Percentiles rank a stretch among this genome's conserved stretches.
Conservation (phyloP, 2,329 filamentous ascomycete genomes). For the Colletotrichum viniferum region DNA sequence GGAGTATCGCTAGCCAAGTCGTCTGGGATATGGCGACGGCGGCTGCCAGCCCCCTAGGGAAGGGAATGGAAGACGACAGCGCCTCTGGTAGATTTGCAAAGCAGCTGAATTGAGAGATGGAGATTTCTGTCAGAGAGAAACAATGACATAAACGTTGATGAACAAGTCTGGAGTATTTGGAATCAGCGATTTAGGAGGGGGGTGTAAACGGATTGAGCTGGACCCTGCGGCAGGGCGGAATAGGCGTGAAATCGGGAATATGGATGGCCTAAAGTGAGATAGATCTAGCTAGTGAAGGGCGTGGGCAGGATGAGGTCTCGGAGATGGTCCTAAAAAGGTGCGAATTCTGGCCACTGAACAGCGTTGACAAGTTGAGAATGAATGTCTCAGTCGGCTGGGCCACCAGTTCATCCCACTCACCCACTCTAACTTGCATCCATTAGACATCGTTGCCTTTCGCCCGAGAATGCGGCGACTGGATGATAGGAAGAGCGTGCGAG, state of each 20-base stretch:
- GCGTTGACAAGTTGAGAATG: background rate
- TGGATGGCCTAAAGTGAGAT: background rate
- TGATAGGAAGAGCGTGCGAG: background rate
- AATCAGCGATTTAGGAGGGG: background rate
- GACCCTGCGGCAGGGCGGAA: background rate
- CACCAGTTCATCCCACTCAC: background rate
- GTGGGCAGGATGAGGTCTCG: background rate
- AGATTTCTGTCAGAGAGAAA: background rate
- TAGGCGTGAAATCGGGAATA: background rate
- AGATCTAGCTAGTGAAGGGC: background rate
- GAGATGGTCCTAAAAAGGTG: background rate
- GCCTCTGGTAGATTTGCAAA: background rate
- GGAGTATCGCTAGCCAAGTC: background rate
- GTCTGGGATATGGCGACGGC: background rate
- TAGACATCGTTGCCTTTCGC: background rate
- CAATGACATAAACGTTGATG: background rate
- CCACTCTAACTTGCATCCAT: background rate
- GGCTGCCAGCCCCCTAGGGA: background rate
- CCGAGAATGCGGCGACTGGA: background rate
- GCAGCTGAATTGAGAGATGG: background rate
- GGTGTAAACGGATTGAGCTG: background rate
- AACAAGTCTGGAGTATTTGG: background rate
- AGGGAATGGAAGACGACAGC: background rate
- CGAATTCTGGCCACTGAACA: background rate
- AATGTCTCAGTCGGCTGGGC: slow-evolving; percentile 8